Conservation (phyloP, 768 basidiomycete genomes). For the Fomitopsis pulvina region DNA sequence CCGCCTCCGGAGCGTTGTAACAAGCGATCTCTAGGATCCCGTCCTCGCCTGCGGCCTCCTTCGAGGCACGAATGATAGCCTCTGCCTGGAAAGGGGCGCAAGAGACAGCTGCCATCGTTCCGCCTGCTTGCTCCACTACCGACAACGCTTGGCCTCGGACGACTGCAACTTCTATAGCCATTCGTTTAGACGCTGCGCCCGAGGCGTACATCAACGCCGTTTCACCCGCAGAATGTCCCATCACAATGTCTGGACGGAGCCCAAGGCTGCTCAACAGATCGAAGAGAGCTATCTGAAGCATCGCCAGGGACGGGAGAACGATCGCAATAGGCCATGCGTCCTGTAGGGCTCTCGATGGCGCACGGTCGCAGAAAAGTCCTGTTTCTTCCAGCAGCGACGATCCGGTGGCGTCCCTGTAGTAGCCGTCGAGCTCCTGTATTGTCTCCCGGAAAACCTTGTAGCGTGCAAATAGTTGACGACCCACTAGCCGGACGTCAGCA, state of each 20-base stretch:
- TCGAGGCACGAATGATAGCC: slow-evolving; percentile 16
- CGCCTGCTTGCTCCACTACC: slow-evolving; percentile 25
- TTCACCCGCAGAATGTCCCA: slow-evolving; percentile 47
- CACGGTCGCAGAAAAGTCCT: slow-evolving; percentile 29
- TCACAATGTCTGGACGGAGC: slow-evolving; percentile 30
- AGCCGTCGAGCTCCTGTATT: slow-evolving; percentile 32
- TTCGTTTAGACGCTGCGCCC: slow-evolving; percentile 31
- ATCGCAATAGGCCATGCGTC: slow-evolving; percentile 27
- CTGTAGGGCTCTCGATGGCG: slow-evolving; percentile 2
- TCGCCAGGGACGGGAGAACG: slow-evolving; percentile 35
- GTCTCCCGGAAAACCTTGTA: slow-evolving; percentile 32
- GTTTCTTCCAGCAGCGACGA: slow-evolving; percentile 29
- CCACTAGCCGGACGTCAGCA: slow-evolving; percentile 21
- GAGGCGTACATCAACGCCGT: slow-evolving; percentile 37
- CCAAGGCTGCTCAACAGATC: slow-evolving; percentile 33
- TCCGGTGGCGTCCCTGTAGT: slow-evolving; percentile 25
- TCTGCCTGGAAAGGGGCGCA: slow-evolving; percentile 26
- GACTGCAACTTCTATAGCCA: slow-evolving; percentile 39
- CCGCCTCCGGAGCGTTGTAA: slow-evolving; percentile 32
- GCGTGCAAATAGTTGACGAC: slow-evolving; percentile 28
- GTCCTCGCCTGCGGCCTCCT: slow-evolving; percentile 5
- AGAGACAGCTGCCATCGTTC: slow-evolving; percentile 38
- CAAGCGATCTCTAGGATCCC: slow-evolving; percentile 31
- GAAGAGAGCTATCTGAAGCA: slow-evolving; percentile 40
- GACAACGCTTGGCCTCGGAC: slow-evolving; percentile 34